Evolutionary conservation across 352 stramenopile genomes (phyloP).

Genomic region (Phytophthora uliginosa): DNA sequence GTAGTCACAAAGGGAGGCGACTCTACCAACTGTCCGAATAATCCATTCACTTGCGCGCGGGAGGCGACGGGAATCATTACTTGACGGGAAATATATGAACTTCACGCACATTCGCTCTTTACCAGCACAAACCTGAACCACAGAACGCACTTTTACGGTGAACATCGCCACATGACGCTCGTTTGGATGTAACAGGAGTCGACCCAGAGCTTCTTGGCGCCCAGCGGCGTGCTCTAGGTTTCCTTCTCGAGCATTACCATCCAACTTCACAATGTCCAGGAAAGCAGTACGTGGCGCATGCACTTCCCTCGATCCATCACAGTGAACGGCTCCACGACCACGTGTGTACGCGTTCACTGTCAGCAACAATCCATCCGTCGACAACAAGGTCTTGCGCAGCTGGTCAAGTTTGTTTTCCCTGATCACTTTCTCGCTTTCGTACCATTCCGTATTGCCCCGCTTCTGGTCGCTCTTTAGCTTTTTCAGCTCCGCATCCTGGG

Average conservation of each 20-base stretch:
- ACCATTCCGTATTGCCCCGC: background rate
- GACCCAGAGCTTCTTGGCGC: constrained; percentile 22
- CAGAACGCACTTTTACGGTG: constrained; percentile 40
- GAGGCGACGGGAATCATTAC: background rate
- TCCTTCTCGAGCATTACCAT: background rate
- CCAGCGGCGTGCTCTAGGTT: background rate
- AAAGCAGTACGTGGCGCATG: constrained; percentile 5
- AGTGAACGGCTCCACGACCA: constrained; percentile 5
- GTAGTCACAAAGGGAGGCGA: constrained; percentile 38
- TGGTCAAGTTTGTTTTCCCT: constrained; percentile 5
- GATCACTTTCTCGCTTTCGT: constrained; percentile 2
- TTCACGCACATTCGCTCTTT: constrained; percentile 31
- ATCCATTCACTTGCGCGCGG: constrained; percentile 11
- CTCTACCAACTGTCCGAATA: constrained; percentile 27
- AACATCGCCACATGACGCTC: constrained; percentile 36
- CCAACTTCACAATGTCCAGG: constrained; percentile 34
- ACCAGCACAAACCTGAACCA: constrained; percentile 26
- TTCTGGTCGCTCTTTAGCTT: constrained; percentile 14
- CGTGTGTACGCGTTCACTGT: constrained; percentile 5
- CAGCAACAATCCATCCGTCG: constrained; percentile 3
- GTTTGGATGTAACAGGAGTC: constrained; percentile 1
- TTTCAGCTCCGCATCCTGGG: background rate
- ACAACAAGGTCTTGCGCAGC: background rate
- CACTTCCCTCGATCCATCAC: constrained; percentile 10
- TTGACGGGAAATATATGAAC: constrained; percentile 25